Conservation (phyloP, 2,329 filamentous ascomycete species). For the Diaporthe citri region DNA sequence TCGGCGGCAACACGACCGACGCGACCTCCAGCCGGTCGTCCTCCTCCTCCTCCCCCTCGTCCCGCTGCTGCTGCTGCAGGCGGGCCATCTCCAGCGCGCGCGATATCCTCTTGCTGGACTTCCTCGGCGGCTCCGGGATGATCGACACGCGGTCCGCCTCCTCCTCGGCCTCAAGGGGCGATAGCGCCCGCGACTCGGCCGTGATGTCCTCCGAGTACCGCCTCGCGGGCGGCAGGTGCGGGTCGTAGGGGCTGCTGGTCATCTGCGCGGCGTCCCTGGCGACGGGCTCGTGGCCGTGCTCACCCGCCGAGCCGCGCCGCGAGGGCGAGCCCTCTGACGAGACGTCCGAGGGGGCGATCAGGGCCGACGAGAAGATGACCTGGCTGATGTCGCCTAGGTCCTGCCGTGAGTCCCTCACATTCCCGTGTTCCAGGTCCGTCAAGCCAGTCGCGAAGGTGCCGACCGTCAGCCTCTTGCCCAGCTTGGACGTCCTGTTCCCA, state of each 20-base stretch:
- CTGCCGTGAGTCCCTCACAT: constrained; percentile 5
- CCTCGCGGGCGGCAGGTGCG: constrained; percentile 1
- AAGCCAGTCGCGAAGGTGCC: constrained; percentile 31
- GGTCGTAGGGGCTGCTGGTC: background rate
- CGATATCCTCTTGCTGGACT: constrained; percentile 34
- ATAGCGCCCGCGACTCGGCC: constrained; percentile 32
- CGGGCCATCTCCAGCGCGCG: constrained; percentile 19
- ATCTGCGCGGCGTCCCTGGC: background rate
- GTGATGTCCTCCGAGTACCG: constrained; percentile 37
- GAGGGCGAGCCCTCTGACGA: constrained; percentile 32
- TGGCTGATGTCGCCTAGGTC: constrained; percentile 26
- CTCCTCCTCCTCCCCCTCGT: background rate
- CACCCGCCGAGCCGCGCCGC: constrained; percentile 26
- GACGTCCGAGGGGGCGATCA: constrained; percentile 38
- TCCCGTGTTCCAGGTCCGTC: constrained; percentile 12
- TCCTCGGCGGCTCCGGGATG: constrained; percentile 29
- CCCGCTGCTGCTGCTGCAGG: constrained; percentile 5
- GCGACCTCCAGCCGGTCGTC: constrained; percentile 36
- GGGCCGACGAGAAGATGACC: constrained; percentile 29
- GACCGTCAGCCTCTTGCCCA: constrained; percentile 32
- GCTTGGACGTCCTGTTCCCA: constrained; percentile 1
- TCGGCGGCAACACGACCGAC: constrained; percentile 36
- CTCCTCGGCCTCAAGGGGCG: constrained; percentile 34
- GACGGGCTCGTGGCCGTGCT: constrained; percentile 16
- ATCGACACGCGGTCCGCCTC: constrained; percentile 33